Base-by-base conservation (phyloP, 2,329 filamentous ascomycete species). In the Scedosporium minutisporum region DNA sequence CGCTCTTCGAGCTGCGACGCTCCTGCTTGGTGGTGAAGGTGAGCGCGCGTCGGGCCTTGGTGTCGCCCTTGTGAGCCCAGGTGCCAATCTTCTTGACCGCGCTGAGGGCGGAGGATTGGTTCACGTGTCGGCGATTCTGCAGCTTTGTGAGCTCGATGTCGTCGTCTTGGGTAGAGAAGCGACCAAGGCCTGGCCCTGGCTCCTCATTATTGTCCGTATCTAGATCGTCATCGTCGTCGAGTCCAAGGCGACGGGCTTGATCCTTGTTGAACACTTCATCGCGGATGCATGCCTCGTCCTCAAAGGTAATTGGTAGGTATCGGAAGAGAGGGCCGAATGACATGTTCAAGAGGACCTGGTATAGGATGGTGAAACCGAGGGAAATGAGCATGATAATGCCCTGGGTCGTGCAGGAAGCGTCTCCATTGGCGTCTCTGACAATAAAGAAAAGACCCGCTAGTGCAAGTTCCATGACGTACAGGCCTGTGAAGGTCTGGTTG, bases 391-490 rank as follows among this genome's bases (percentile, higher is more conserved):
- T 99, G 69, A 87, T 78, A 62, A 93, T 87, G 10, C 86, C 95
- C 67, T 97, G 93, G 0, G 88, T 81, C 23, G 87, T 80, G 71
- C 91, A 95, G 0, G 82, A 77, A 6, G 79, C 77, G 0, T 78
- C 70, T 0, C 78, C 78, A 0, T 83, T 57, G 1, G 82, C 78
- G 64, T 92, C 82, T 44, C 78, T 71, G 2, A 88, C 85, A 23
- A 96, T 80, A 75, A 97, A 92, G 76, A 97, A 97, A 23, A 97
- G 79, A 42, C 93, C 95, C 55, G 96, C 87, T 63, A 97, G 80
- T 68, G 88, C 93, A 2, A 97, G 79, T 70, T 97, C 92, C 88
- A 99, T 95, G 65, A 97, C 86, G 69, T 99, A 99, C 0, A 99
- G 77, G 0, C 95, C 95, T 0, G 91, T 95, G 70, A 99, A 97